A percentile compares a stretch with the other conserved stretches of the same genome.
phyloP scores from a whole-genome alignment of 1,284 basidiomycete genomes.

The Sanghuangporus baumii region DNA sequence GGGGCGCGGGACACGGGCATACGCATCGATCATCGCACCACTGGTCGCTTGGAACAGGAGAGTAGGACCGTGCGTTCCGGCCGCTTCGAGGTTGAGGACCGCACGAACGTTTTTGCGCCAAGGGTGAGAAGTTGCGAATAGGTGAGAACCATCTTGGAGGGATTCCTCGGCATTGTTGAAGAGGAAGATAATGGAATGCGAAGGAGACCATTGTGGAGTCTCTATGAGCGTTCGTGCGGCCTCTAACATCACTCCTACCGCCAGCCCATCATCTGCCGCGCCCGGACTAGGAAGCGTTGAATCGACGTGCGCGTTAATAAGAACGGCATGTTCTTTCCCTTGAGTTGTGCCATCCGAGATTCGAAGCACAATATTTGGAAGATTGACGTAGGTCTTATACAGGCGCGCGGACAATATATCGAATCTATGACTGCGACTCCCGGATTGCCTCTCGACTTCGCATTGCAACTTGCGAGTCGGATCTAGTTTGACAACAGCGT shows the following conservation, averaged over 20 bases:
- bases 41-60: constrained; percentile 96
- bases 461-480: constrained; percentile 65
- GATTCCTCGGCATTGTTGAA: constrained; percentile 96
- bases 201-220: constrained; percentile 67
- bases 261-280: constrained; percentile 84
- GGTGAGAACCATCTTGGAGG: constrained; percentile 91
- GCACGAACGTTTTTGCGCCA: constrained; percentile 74
- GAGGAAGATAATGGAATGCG: constrained; percentile 82
- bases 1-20: constrained; percentile 82
- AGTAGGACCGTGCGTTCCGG: constrained; percentile 84
- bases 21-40: constrained; percentile 90
- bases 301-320: constrained; percentile 91
- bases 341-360: constrained; percentile 76
- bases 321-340: constrained; percentile 75
- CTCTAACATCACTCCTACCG: constrained; percentile 92
- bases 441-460: constrained; percentile 84
- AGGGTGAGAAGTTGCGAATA: constrained; percentile 85
- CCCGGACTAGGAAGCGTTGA: constrained; percentile 77
- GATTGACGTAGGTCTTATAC: constrained; percentile 87
- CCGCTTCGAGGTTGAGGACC: constrained; percentile 91
- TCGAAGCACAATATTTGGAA: constrained; percentile 87
- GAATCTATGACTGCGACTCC: constrained; percentile 83
- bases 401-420: constrained; percentile 81
- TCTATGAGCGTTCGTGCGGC: constrained; percentile 77
- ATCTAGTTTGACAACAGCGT: constrained; percentile 40